Base-by-base conservation (phyloP, 2,329 filamentous ascomycete species). In the Cordyceps farinosa region DNA sequence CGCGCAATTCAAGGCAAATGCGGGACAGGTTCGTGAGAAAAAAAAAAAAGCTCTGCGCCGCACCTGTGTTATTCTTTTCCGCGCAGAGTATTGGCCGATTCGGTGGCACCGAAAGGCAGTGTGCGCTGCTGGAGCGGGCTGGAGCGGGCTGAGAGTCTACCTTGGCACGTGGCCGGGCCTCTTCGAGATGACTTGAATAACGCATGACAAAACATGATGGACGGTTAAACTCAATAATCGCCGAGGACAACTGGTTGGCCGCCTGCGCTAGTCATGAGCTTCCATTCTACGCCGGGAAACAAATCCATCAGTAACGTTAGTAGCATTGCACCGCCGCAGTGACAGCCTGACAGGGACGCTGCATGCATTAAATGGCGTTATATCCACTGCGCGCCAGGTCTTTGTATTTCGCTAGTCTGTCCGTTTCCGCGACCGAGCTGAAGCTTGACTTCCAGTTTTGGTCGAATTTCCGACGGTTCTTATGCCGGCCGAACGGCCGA, bases 341-440 rank as follows among this genome's bases (percentile, higher is more conserved):
- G 34, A 17, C 22, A 22, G 22, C 22, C 22, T 29, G 44, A 17
- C 29, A 48, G 15, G 44, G 22, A 22, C 22, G n/a, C 2, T n/a
- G 13, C 5, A 22, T 50, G 44, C 56, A 59, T 40, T 38, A 11
- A n/a, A 50, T 50, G 45, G 56, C 56, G 56, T 50, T 50, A 30
- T 47, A 40, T 30, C 44, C 56, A 50, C 55, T 10, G 13, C 55
- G 7, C 34, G 22, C 32, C 32, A 30, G 2, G 36, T 34, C 56
- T 50, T n/a, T 29, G 38, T 34, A 50, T 50, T 50, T 48, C 34
- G 45, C 34, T 40, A 50, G 56, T 30, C 34, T 48, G n/a, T 32
- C 45, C 56, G 11, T 50, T 59, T 50, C 34, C 9, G 32, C 56
- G 44, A 59, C 45, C 56, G 56, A 59, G 56, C 56, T 40, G 56